Conservation (phyloP, 345 rosid genomes). For the Citropsis articulata region DNA sequence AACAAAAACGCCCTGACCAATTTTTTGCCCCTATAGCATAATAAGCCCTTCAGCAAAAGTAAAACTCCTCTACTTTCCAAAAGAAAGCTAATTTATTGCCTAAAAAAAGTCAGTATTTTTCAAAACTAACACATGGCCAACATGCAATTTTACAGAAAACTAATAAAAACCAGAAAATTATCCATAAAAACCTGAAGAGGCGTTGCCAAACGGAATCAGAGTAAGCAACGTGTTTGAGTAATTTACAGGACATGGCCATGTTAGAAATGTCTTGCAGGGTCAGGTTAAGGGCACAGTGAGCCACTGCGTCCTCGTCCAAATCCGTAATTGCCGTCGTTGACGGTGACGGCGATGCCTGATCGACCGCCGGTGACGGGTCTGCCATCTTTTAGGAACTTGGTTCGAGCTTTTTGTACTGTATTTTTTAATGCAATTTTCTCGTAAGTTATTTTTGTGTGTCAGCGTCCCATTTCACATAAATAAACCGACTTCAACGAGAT, state of each 20-base stretch:
- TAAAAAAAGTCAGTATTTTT: background rate
- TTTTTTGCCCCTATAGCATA: background rate
- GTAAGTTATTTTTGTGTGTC: too few species aligned
- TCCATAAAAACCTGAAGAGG: slow-evolving; percentile 31
- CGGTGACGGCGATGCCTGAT: background rate
- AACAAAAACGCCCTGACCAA: too few species aligned
- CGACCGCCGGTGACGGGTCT: slow-evolving; percentile 5
- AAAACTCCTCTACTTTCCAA: background rate
- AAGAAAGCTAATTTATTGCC: background rate
- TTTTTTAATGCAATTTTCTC: too few species aligned
- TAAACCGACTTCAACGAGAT: too few species aligned
- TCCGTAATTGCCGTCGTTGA: slow-evolving; percentile 34
- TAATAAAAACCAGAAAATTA: background rate
- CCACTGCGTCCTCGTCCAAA: slow-evolving; percentile 47
- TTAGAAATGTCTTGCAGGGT: slow-evolving; percentile 40
- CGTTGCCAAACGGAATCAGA: slow-evolving; percentile 55
- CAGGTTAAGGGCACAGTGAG: slow-evolving; percentile 47
- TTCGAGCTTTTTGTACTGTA: too few species aligned
- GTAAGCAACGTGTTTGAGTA: slow-evolving; percentile 40
- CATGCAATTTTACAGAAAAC: background rate
- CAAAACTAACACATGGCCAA: background rate
- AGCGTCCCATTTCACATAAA: too few species aligned
- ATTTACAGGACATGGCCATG: slow-evolving; percentile 52
- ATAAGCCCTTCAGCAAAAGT: background rate
- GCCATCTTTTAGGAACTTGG: slow-evolving; percentile 9